phyloP scores from a whole-genome alignment of 495 filamentous ascomycete species.

The Poronia punctata region DNA sequence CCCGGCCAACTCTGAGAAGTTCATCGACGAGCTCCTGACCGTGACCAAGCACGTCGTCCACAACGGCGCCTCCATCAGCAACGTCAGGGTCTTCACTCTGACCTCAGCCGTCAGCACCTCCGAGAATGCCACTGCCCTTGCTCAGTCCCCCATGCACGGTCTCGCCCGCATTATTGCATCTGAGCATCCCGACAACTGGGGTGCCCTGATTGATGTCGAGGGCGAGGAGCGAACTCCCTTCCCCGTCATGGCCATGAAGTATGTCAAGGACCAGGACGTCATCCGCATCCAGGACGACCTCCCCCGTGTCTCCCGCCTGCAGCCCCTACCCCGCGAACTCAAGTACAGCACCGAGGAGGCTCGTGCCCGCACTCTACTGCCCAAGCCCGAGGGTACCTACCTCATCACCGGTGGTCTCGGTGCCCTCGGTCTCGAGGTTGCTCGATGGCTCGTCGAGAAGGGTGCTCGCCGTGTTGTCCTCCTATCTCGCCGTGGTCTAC shows the following conservation, averaged over 20 bases:
- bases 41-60: constrained; percentile 21
- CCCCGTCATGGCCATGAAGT: constrained; percentile 26
- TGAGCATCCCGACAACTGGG: constrained; percentile 34
- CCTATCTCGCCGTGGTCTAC: constrained; percentile 29
- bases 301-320: constrained; percentile 25
- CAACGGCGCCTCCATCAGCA: not conserved
- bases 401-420: constrained; percentile 42
- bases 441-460: constrained; percentile 29
- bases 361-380: constrained; percentile 10
- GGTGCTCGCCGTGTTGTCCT: constrained; percentile 37
- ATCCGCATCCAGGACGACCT: constrained; percentile 32
- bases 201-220: constrained; percentile 26
- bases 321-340: constrained; percentile 20
- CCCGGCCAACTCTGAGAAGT: constrained; percentile 5
- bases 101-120: constrained; percentile 13
- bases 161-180: constrained; percentile 30
- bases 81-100: constrained; percentile 23
- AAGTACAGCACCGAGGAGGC: constrained; percentile 1
- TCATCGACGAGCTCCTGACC: constrained; percentile 19
- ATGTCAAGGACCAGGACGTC: constrained; percentile 31
- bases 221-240: constrained; percentile 20
- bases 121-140: constrained; percentile 22
- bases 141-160: constrained; percentile 31
- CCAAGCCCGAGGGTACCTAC: constrained; percentile 36
- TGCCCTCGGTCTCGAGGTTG: constrained; percentile 33